Evolutionary conservation across 148 eudicot genomes (phyloP), one percentile per base, ranked within the genome.

Genomic region (Gaultheria prostrata): DNA sequence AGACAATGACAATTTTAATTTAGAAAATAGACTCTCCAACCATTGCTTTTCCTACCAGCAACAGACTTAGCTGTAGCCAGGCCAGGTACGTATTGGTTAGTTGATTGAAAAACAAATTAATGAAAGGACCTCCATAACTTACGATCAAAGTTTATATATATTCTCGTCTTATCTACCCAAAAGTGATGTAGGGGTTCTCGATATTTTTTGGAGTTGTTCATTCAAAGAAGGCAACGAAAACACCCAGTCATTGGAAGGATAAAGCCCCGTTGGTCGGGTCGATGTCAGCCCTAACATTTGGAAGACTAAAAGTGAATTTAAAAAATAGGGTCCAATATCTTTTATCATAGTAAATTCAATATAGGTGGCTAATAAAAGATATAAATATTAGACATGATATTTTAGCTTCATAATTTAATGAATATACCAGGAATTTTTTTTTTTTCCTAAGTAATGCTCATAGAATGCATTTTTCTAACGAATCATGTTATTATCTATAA

Each of bases 81-180:
- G 33, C 18, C 30, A 33, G n/a, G n/a, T 18, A 15, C n/a, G 24
- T 18, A 20, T 15, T 72, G 49, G 35, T 72, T 72, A 3, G 76
- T 18, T 39, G 76, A 72, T 72, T 72, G 76, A 8, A 72, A 72
- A 35, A 72, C 76, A 33, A 18, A 72, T 72, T 11, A 72, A 35
- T 72, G 76, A 39, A 72, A 72, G 46, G 18, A 32, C 8, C 26
- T 32, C 43, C 18, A 12, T 8, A 70, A 70, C 43, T 30, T 30
- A 30, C 35, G 30, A 13, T 70, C 18, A 15, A 15, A 70, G 18
- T 13, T 32, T 28, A 12, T 28, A 70, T 14, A 28, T 32, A 8
- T 32, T 70, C 43, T 70, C 30, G 74, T 70, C 43, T 32, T 28
- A 3, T 3, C 43, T 54, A 70, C 20, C 20, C 74, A 30, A 5